Base-by-base conservation (phyloP, 2,329 filamentous ascomycete genomes). In the Nemania diffusa region DNA sequence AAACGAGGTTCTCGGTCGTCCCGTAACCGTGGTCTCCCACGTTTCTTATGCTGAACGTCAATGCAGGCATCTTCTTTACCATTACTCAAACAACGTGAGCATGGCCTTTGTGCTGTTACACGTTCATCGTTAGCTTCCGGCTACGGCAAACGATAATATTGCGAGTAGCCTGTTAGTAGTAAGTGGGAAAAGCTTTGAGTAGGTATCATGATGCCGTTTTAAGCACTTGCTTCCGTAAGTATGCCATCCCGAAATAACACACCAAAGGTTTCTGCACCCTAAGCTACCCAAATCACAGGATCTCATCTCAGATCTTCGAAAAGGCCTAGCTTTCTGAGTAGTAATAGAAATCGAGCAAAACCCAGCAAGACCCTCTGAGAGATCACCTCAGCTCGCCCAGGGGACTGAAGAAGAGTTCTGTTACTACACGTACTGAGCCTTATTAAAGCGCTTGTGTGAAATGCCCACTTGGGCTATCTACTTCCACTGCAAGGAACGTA, bases 31-130 rank as follows among this genome's bases (percentile, higher is more conserved):
- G 92, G 92, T 56, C 92, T 86, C 48, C 92, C 92, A 73, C 92
- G 84, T 78, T 95, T 96, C 79, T 95, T 96, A 79, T 96, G 92
- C 75, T 93, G 91, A 37, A 96, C 92, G 79, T 96, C 92, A 73
- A 93, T 84, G 76, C 92, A 96, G 7, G 90, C 85, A 65, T 94
- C 91, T 83, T 95, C 85, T 74, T 95, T 96, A 67, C 91, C 91
- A 75, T 92, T 93, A 73, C 88, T 88, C 37, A 91, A 82, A 77
- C 92, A 96, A 76, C 92, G 87, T 29, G 90, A 90, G 76, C 92
- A 96, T 29, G 92, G 92, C 64, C 92, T 86, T 78, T 93, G 90
- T 57, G 91, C 89, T 91, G 76, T 75, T 70, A 58, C 46, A 53
- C 65, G 29, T 66, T 59, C 50, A 67, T 50, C 50, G 78, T 84